phyloP scores from a whole-genome alignment of 768 basidiomycete genomes.

The Fomitopsis pulvina region DNA sequence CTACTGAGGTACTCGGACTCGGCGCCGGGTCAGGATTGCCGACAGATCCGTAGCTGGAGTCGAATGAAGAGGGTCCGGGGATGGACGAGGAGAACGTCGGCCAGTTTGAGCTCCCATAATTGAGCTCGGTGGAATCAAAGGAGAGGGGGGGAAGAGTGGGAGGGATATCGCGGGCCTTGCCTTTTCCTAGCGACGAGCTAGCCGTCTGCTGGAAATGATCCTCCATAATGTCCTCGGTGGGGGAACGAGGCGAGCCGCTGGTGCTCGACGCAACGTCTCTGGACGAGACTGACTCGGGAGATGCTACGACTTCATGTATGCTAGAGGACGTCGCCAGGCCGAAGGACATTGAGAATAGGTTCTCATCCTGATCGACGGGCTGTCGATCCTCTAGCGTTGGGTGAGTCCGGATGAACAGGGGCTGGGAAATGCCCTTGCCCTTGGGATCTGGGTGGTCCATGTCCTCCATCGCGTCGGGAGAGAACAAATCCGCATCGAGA shows the following conservation, averaged over 20 bases:
- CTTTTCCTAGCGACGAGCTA: conserved; percentile 33
- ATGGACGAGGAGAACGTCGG: conserved; percentile 20
- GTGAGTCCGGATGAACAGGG: conserved; percentile 38
- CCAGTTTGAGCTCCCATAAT: conserved; percentile 24
- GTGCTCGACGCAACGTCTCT: background rate
- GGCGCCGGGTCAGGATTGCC: conserved; percentile 9
- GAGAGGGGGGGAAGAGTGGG: conserved; percentile 62
- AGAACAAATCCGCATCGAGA: conserved; percentile 3
- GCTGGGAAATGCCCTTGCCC: conserved; percentile 50
- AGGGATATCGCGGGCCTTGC: conserved; percentile 45
- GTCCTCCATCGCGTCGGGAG: conserved; percentile 11
- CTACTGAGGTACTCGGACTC: background rate
- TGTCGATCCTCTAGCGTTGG: conserved; percentile 14
- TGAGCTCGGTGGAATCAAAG: conserved; percentile 50
- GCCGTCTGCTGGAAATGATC: background rate
- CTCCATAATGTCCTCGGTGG: background rate
- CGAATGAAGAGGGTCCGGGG: conserved; percentile 23
- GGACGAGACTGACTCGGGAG: conserved; percentile 15
- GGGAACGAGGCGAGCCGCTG: background rate
- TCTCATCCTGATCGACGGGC: conserved; percentile 30
- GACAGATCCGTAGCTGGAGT: conserved; percentile 16
- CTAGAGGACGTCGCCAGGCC: conserved; percentile 27
- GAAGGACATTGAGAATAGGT: conserved; percentile 24
- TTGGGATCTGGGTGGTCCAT: conserved; percentile 28
- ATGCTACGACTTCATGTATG: conserved; percentile 15